phyloP scores from a whole-genome alignment of 2,329 filamentous ascomycete species.

The Dactylellina parvicollis region DNA sequence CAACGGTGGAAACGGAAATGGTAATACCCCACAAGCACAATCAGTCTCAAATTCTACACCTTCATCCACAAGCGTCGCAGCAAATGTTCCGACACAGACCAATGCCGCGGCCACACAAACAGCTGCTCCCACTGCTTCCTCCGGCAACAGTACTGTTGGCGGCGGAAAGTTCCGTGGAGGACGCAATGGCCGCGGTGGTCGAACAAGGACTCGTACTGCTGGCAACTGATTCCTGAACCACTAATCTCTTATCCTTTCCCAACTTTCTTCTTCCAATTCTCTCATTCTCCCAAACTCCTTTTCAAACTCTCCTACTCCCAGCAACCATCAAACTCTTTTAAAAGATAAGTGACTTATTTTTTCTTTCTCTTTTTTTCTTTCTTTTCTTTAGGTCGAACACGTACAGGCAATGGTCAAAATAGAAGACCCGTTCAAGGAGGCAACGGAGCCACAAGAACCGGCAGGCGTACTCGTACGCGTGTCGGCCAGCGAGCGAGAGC shows the following conservation, averaged over 20 bases:
- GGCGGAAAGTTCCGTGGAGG: slow-evolving; percentile 23
- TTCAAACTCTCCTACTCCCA: slow-evolving; percentile 22
- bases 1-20: slow-evolving; percentile 25
- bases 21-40: slow-evolving; percentile 21
- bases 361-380: slow-evolving; percentile 37
- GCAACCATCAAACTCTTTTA: slow-evolving; percentile 11
- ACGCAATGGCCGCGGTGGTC: slow-evolving; percentile 12
- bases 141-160: neutral
- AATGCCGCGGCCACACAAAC: neutral
- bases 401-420: slow-evolving; percentile 15
- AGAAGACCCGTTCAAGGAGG: slow-evolving; percentile 34
- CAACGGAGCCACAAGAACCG: slow-evolving; percentile 13
- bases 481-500: slow-evolving; percentile 1
- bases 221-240: slow-evolving; percentile 22
- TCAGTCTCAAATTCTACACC: no score
- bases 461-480: slow-evolving; percentile 4
- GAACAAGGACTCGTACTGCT: slow-evolving; percentile 4
- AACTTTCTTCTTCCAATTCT: neutral
- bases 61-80: slow-evolving; percentile 18
- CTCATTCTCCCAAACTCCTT: slow-evolving; percentile 12
- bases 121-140: neutral
- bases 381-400: slow-evolving; percentile 39
- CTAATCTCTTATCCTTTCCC: slow-evolving; percentile 12
- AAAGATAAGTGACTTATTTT: slow-evolving; percentile 54
- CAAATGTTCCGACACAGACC: slow-evolving; percentile 13